A percentile compares a stretch with the other conserved stretches of the same genome.
Conservation (phyloP, 352 stramenopile species). For the Phytophthora cajani region DNA sequence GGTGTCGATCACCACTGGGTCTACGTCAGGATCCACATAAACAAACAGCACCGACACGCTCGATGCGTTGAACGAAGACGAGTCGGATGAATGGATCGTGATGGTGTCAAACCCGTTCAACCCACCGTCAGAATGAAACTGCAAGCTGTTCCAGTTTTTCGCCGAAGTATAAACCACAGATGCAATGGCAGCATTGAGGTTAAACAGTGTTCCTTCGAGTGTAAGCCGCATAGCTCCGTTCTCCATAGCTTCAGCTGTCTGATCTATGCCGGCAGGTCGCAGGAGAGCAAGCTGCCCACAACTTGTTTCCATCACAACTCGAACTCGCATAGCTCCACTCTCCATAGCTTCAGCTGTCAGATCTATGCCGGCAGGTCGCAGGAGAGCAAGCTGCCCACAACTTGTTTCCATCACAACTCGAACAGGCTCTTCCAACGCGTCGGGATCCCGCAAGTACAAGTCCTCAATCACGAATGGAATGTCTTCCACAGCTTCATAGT, state of each 20-base stretch:
- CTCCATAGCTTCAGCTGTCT: conserved; percentile 19
- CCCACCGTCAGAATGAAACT: conserved; percentile 23
- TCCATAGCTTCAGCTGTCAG: conserved; percentile 21
- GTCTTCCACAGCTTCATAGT: conserved; percentile 69
- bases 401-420: conserved; percentile 39
- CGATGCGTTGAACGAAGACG: conserved; percentile 43
- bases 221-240: conserved; percentile 23
- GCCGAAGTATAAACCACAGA: conserved; percentile 62
- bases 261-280: conserved; percentile 14
- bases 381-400: conserved; percentile 47
- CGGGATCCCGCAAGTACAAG: conserved; percentile 57
- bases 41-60: conserved; percentile 39
- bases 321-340: conserved; percentile 22
- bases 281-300: conserved; percentile 53
- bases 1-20: conserved; percentile 37
- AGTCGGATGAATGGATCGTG: conserved; percentile 49
- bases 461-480: conserved; percentile 51
- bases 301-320: conserved; percentile 37
- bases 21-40: conserved; percentile 40
- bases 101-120: conserved; percentile 60
- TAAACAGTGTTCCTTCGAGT: conserved; percentile 42
- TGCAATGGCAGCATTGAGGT: conserved; percentile 55
- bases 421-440: conserved; percentile 33
- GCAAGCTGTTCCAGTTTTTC: conserved; percentile 73
- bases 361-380: conserved; percentile 27